These are phyloP conservation scores for Xylaria venustula DNA, from an alignment of 495 filamentous ascomycete species.

Conservation along the genomic window DNA sequence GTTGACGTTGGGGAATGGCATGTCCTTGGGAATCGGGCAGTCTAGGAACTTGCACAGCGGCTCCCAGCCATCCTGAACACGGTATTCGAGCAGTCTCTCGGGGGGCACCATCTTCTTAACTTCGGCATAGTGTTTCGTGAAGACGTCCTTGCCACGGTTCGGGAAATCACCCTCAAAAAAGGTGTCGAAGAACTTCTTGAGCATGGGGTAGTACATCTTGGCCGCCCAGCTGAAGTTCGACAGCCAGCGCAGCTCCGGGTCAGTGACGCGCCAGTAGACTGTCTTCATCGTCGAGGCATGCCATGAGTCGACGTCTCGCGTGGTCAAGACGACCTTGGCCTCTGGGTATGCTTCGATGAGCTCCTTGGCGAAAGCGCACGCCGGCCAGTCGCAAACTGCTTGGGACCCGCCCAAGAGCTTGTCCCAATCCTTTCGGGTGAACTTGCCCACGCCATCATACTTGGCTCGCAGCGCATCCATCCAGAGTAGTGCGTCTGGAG, in stretches of 20 bases:
- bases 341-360: constrained; percentile 69
- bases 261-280: constrained; percentile 54
- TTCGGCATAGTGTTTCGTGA: constrained; percentile 25
- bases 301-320: constrained; percentile 54
- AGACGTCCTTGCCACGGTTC: constrained; percentile 21
- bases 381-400: constrained; percentile 67
- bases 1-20: constrained; percentile 44
- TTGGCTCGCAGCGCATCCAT: constrained; percentile 64
- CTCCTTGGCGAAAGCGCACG: constrained; percentile 64
- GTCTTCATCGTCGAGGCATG: constrained; percentile 42
- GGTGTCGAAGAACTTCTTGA: constrained; percentile 58
- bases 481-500: constrained; percentile 65
- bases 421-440: constrained; percentile 65
- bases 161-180: constrained; percentile 30
- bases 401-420: constrained; percentile 60
- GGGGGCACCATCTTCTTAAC: constrained; percentile 29
- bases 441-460: constrained; percentile 59
- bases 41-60: constrained; percentile 68
- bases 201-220: constrained; percentile 59
- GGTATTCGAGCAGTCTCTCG: constrained; percentile 58
- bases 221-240: constrained; percentile 56
- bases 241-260: constrained; percentile 53
- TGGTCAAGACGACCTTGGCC: constrained; percentile 65
- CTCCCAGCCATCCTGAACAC: constrained; percentile 64
- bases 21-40: constrained; percentile 53